Conservation (phyloP, 2,329 filamentous ascomycete species). For the Didymella arachidicola region DNA sequence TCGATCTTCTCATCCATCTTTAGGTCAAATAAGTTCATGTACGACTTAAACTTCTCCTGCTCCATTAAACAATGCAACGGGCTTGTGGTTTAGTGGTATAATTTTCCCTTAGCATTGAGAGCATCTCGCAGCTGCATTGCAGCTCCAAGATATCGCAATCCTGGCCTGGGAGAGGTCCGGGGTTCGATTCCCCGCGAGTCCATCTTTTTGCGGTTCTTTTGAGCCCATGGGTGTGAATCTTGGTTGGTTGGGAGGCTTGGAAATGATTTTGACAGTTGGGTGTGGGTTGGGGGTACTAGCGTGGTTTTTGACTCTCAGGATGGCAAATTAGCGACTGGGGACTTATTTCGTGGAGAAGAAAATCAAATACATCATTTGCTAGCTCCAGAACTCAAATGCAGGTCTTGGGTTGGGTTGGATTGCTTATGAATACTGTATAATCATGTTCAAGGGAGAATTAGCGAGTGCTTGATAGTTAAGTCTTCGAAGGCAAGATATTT, state of each 20-base stretch:
- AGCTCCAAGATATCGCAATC: neutral
- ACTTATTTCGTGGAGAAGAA: neutral
- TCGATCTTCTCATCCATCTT: neutral
- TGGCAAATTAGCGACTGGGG: neutral
- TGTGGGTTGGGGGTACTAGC: neutral
- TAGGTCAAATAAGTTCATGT: neutral
- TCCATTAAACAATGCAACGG: neutral
- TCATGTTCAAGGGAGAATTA: too few species aligned
- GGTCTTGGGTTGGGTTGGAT: neutral
- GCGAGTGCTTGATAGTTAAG: too few species aligned
- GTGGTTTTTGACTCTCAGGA: neutral
- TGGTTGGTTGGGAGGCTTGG: neutral
- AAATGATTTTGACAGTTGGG: neutral
- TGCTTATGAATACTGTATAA: too few species aligned
- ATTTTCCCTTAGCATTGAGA: slow-evolving; percentile 13
- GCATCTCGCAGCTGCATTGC: slow-evolving; percentile 1
- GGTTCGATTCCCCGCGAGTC: slow-evolving; percentile 27
- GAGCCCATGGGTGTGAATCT: neutral
- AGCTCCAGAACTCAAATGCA: neutral
- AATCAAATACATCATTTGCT: neutral
- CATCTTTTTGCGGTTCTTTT: slow-evolving; percentile 6
- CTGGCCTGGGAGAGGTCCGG: slow-evolving; percentile 25
- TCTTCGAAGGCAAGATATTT: too few species aligned
- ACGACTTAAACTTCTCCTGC: fast-evolving
- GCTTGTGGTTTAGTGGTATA: slow-evolving; percentile 7